Conservation (phyloP, 2,329 filamentous ascomycete species). For the Fusarium nodosum region DNA sequence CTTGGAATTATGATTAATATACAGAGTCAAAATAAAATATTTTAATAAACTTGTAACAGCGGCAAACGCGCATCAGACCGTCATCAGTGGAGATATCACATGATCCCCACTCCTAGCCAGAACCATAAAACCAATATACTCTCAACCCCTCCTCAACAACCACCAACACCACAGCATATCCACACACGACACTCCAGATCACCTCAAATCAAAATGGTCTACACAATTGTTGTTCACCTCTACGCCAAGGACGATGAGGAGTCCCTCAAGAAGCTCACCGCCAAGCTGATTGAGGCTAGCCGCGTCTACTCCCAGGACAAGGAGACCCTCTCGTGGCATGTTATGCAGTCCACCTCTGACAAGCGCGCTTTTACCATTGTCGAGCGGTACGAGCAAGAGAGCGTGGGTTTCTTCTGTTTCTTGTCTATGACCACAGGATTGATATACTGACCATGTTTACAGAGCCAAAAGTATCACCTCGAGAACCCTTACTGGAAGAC, state of each 20-base stretch:
- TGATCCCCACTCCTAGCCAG: constrained; percentile 26
- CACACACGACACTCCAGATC: not conserved
- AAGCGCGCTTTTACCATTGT: constrained; percentile 80
- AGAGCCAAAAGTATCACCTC: constrained; percentile 73
- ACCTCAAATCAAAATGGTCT: constrained; percentile 65
- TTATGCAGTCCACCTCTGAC: constrained; percentile 81
- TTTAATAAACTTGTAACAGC: not conserved
- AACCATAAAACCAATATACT: constrained; percentile 33
- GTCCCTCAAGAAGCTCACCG: constrained; percentile 74
- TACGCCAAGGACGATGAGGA: constrained; percentile 76
- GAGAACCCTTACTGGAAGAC: constrained; percentile 82
- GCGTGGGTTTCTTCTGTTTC: constrained; percentile 57
- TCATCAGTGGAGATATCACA: constrained; percentile 40
- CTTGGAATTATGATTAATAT: too few relatives aligned
- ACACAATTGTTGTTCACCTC: constrained; percentile 77
- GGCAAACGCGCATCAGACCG: constrained; percentile 23
- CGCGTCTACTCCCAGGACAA: constrained; percentile 78
- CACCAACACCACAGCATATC: not conserved
- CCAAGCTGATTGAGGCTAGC: constrained; percentile 81
- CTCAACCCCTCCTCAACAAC: constrained; percentile 29
- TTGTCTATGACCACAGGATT: rapidly evolving
- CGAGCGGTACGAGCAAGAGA: constrained; percentile 78
- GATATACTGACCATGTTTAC: constrained; percentile 4
- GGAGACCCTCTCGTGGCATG: constrained; percentile 79
- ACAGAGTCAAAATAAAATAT: not conserved